Percentiles rank a stretch among this genome's conserved stretches.
Conservation (phyloP, 139 green algal species). For the Zygnema cylindricum region DNA sequence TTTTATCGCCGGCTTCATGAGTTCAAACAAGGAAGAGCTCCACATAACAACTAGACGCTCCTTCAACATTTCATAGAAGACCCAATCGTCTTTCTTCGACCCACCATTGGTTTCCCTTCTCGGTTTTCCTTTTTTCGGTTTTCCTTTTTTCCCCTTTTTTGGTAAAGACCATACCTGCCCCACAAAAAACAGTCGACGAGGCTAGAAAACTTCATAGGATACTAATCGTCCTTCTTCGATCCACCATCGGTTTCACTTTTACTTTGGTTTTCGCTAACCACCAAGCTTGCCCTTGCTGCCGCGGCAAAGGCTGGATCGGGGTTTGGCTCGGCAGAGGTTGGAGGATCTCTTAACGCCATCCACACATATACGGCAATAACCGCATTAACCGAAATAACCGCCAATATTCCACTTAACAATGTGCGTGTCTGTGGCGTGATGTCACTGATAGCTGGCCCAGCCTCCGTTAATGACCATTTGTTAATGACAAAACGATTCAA, state of each 20-base stretch:
- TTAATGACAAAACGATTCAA: too few relatives aligned
- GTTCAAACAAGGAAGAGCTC: too few relatives aligned
- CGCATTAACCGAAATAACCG: slow-evolving; percentile 20
- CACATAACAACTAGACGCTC: too few relatives aligned
- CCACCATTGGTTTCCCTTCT: neutral
- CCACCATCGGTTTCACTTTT: neutral
- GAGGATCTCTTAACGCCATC: slow-evolving; percentile 20
- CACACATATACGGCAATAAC: slow-evolving; percentile 24
- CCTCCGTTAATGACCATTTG: too few relatives aligned
- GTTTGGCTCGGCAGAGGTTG: neutral
- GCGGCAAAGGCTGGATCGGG: slow-evolving; percentile 36
- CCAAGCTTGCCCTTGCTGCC: neutral
- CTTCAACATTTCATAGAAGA: neutral
- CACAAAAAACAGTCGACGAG: too few relatives aligned
- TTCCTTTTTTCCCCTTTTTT: too few relatives aligned
- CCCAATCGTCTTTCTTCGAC: neutral
- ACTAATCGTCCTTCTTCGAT: neutral
- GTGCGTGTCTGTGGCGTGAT: neutral
- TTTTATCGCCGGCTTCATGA: too few relatives aligned
- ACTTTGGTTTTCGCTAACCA: neutral
- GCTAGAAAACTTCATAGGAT: neutral
- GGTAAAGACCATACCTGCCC: too few relatives aligned
- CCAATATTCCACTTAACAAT: neutral
- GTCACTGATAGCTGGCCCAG: neutral
- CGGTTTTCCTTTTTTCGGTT: neutral